Evolutionary conservation across 768 basidiomycete genomes (phyloP).

Genomic region (Suillus bovinus): DNA sequence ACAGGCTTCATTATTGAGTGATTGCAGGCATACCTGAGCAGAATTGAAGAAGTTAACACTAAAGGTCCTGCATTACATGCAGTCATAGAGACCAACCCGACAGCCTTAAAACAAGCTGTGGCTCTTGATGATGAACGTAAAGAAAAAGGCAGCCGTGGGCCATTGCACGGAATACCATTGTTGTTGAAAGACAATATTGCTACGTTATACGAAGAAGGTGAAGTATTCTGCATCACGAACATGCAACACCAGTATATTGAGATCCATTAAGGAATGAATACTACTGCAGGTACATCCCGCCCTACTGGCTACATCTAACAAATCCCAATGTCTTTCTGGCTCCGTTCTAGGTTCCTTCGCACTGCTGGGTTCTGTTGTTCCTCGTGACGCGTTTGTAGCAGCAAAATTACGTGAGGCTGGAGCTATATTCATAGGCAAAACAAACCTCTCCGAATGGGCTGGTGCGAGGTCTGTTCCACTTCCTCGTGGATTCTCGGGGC

Average conservation of each 20-base stretch:
- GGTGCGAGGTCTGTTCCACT: conserved; percentile 25
- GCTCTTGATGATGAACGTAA: conserved; percentile 47
- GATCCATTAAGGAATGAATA: neutral
- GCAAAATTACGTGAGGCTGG: conserved; percentile 29
- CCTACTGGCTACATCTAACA: neutral
- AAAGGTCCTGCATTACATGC: conserved; percentile 58
- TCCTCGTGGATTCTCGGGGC: conserved; percentile 51
- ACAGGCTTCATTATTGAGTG: neutral
- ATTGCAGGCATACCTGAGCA: conserved; percentile 35
- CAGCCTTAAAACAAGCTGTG: conserved; percentile 53
- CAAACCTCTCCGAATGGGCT: conserved; percentile 52
- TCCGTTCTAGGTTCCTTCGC: conserved; percentile 16
- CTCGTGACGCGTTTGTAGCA: conserved; percentile 34
- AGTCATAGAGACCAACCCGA: conserved; percentile 57
- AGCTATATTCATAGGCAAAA: conserved; percentile 38
- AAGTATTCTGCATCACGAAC: neutral
- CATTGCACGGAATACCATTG: conserved; percentile 53
- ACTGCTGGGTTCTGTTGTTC: conserved; percentile 13
- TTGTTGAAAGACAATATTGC: conserved; percentile 45
- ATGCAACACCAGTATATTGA: neutral
- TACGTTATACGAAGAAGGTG: conserved; percentile 21
- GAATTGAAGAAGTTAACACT: conserved; percentile 41
- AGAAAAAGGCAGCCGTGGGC: conserved; percentile 40
- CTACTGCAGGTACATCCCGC: neutral
- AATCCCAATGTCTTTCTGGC: neutral